Conservation (phyloP, 345 rosid species). For the Salix koriyanagi region DNA sequence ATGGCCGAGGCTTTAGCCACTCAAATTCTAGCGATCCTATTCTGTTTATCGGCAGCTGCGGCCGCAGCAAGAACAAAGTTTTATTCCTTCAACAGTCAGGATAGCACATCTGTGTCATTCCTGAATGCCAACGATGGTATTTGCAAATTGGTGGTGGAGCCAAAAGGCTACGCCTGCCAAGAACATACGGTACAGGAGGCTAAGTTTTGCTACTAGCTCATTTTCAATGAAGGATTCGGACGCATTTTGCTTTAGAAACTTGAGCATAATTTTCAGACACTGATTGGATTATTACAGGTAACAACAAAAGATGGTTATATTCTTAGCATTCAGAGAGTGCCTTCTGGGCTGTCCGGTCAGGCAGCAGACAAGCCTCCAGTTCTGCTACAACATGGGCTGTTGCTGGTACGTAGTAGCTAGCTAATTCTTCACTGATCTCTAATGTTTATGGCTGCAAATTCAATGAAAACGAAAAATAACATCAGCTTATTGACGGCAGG, state of each 20-base stretch:
- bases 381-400: conserved; percentile 47
- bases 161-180: conserved; percentile 36
- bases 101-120: background rate
- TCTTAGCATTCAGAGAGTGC: conserved; percentile 46
- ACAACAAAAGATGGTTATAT: conserved; percentile 50
- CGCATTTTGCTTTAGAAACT: no score
- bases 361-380: conserved; percentile 42
- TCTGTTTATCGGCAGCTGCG: conserved; percentile 5
- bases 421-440: background rate
- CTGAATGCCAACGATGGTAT: conserved; percentile 13
- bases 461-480: no score
- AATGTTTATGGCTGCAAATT: background rate
- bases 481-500: conserved; percentile 14
- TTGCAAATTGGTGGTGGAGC: conserved; percentile 26
- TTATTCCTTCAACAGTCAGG: background rate
- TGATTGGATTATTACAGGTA: conserved; percentile 30
- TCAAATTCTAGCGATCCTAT: background rate
- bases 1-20: conserved; percentile 1
- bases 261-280: no score
- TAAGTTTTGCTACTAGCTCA: background rate
- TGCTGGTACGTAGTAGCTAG: no score
- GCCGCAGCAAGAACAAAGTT: conserved; percentile 14
- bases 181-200: conserved; percentile 27
- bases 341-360: conserved; percentile 16
- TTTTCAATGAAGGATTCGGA: no score